phyloP scores from a whole-genome alignment of 441 rosid species.

The Sinapis alba region DNA sequence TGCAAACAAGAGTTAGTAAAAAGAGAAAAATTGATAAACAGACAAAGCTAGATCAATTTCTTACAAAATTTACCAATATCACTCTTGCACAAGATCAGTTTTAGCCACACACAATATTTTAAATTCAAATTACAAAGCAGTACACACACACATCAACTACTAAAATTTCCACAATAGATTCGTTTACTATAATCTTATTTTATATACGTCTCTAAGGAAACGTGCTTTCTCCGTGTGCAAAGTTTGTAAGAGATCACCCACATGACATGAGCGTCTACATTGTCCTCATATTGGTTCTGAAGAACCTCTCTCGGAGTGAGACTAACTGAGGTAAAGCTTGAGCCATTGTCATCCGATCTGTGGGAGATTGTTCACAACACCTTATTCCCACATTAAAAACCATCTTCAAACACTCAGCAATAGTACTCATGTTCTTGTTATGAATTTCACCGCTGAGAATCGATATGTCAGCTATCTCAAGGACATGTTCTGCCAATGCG shows the following conservation, averaged over 20 bases:
- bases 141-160: not conserved
- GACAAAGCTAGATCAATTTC: not conserved
- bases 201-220: not conserved
- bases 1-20: too few relatives aligned
- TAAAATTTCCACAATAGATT: not conserved
- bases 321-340: slow-evolving; percentile 19
- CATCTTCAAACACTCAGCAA: slow-evolving; percentile 18
- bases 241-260: not conserved
- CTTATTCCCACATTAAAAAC: slow-evolving; percentile 15
- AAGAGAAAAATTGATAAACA: too few relatives aligned
- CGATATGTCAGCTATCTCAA: slow-evolving; percentile 11
- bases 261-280: not conserved
- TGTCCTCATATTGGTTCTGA: not conserved
- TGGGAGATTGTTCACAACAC: slow-evolving; percentile 24
- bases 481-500: not conserved
- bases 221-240: not conserved
- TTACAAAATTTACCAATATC: not conserved
- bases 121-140: not conserved
- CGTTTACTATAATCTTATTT: not conserved
- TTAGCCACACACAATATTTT: not conserved
- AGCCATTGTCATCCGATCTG: slow-evolving; percentile 16
- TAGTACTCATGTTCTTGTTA: not conserved
- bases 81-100: not conserved
- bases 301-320: slow-evolving; percentile 5
- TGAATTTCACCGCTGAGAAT: not conserved